phyloP scores from a whole-genome alignment of 208 protist genomes.

The Acanthamoeba rhysodes region DNA sequence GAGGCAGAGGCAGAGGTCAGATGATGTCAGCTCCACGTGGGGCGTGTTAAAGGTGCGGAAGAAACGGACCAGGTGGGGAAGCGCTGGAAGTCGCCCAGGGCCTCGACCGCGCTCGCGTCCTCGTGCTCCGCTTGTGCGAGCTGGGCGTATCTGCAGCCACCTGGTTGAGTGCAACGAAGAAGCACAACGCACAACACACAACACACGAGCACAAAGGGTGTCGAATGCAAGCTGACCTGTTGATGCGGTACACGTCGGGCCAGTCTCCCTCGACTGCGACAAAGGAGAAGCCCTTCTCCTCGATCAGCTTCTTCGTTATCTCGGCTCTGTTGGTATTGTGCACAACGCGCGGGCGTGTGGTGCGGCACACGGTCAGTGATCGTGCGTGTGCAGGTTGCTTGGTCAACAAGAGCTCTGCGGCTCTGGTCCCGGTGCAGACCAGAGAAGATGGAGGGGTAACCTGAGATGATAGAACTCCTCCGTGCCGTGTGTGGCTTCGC shows the following conservation, averaged over 20 bases:
- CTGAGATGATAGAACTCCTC: conserved; percentile 78
- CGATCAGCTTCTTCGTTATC: conserved; percentile 74
- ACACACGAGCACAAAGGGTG: too few species aligned
- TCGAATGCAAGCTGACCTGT: neutral
- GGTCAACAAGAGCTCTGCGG: too few species aligned
- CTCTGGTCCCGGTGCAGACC: too few species aligned
- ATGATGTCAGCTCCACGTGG: neutral
- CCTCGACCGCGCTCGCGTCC: neutral
- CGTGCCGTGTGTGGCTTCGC: conserved; percentile 79
- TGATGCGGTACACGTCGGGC: conserved; percentile 70
- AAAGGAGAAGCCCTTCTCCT: conserved; percentile 76
- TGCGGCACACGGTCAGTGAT: neutral
- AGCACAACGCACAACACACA: neutral
- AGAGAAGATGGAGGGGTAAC: too few species aligned
- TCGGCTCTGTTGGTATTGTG: neutral
- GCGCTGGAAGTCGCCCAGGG: conserved; percentile 67
- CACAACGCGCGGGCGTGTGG: neutral
- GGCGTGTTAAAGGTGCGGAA: neutral
- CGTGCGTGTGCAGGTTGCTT: too few species aligned
- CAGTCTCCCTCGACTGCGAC: conserved; percentile 74
- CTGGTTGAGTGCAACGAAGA: neutral
- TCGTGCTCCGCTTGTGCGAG: neutral
- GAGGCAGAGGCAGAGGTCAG: too few species aligned
- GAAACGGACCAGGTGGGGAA: conserved; percentile 71
- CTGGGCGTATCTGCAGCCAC: neutral